Base-by-base conservation (phyloP, 2,329 filamentous ascomycete species). In the Beauveria sp. region DNA sequence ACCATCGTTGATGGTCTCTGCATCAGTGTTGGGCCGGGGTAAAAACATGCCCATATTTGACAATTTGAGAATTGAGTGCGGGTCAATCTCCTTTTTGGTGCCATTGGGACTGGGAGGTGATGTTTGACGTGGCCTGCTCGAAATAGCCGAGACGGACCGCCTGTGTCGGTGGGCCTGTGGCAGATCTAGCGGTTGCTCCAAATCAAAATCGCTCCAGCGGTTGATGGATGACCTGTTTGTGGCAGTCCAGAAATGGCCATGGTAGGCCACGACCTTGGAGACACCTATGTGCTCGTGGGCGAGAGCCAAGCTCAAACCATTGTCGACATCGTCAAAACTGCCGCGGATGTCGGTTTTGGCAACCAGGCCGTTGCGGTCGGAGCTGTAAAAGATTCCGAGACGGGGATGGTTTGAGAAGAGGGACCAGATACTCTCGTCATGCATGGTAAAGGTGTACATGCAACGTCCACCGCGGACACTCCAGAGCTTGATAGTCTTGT, bases 381-480 rank as follows among this genome's bases (percentile, higher is more conserved):
- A 90, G 61, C 93, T 98, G 77, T 98, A 98, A 74, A 99, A 98
- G 34, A 96, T 84, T 10, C 88, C 88, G 4, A 99, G 82, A 63
- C 89, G 83, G 0, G 93, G 92, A 68, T 96, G 86, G 60, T 93
- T 88, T 0, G 95, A 97, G 74, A 89, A 96, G 24, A 99, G 80
- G 1, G 91, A 96, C 95, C 95, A 99, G 24, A 99, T 91, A 72
- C 93, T 97, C 71, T 96, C 92, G 71, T 96, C 96, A 76, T 99
- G 95, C 95, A 99, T 99, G 60, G 93, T 97, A 68, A 99, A 83
- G 0, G 95, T 99, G 75, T 97, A 91, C 88, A 98, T 93, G 80
- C 95, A 99, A 67, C 95, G 84, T 61, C 95, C 95, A 24, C 92
- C 93, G 12, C 90, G 95, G 67, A 98, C 88, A 67, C 93, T 97